Conservation (phyloP, 306 rosid genomes). For the Pyrus bretschneideri region DNA sequence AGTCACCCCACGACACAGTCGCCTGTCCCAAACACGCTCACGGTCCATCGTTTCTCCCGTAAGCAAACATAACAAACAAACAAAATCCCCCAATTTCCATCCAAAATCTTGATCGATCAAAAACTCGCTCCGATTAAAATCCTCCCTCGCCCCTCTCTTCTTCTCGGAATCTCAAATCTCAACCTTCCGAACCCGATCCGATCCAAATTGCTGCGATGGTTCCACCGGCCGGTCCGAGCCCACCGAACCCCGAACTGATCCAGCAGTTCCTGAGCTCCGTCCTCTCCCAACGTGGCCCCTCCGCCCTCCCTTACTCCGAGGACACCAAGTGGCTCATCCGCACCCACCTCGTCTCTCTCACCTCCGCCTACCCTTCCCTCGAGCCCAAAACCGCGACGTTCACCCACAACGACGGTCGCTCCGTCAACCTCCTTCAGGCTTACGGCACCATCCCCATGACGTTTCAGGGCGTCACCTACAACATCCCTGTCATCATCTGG, state of each 20-base stretch:
- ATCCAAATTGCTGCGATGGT: background rate
- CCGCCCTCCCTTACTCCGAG: conserved; percentile 77
- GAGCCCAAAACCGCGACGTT: conserved; percentile 81
- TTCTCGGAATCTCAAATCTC: background rate
- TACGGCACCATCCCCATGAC: conserved; percentile 83
- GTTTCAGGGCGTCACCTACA: conserved; percentile 69
- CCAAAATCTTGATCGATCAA: background rate
- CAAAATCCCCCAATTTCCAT: background rate
- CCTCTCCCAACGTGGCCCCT: conserved; percentile 94
- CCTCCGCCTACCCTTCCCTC: conserved; percentile 52
- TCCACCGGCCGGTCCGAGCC: background rate
- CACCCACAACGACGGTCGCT: conserved; percentile 92
- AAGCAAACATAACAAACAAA: background rate
- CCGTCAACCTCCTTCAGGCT: conserved; percentile 86
- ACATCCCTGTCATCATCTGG: conserved; percentile 87
- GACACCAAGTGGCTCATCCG: conserved; percentile 93
- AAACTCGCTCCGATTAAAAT: no score
- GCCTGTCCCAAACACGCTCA: background rate
- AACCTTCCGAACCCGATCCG: background rate
- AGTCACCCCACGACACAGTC: background rate
- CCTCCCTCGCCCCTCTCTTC: background rate
- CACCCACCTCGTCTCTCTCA: conserved; percentile 64
- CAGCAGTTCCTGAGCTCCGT: conserved; percentile 77
- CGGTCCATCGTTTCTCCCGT: background rate
- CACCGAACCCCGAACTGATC: conserved; percentile 31